Percentiles rank a stretch among this genome's conserved stretches.
Evolutionary conservation across 1,139 yeast species (phyloP).

Genomic region (Candida labiduridarum): DNA sequence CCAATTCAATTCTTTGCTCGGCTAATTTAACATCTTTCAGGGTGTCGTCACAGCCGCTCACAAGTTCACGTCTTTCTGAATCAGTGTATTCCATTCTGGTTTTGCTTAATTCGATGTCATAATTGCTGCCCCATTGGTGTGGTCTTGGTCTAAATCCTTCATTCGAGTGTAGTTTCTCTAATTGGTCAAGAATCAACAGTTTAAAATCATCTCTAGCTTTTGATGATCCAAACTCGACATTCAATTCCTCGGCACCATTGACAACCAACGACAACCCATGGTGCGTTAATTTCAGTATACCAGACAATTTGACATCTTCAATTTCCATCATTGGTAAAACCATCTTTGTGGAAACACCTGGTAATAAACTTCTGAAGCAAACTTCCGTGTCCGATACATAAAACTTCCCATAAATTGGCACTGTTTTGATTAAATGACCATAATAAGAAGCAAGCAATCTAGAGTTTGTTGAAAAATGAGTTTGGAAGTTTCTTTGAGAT

Average conservation of each 20-base stretch:
- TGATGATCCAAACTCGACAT: conserved; percentile 72
- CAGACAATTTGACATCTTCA: conserved; percentile 50
- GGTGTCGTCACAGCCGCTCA: not conserved
- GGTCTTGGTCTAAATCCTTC: conserved; percentile 30
- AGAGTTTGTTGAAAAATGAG: conserved; percentile 66
- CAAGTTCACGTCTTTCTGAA: conserved; percentile 11
- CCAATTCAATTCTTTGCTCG: conserved; percentile 37
- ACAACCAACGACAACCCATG: conserved; percentile 69
- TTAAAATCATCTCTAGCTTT: conserved; percentile 76
- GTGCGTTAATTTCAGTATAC: conserved; percentile 52
- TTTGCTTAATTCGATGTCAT: conserved; percentile 21
- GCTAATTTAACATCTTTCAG: conserved; percentile 19
- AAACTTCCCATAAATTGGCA: conserved; percentile 82
- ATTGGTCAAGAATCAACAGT: conserved; percentile 48
- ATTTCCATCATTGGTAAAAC: conserved; percentile 76
- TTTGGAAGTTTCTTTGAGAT: conserved; percentile 57
- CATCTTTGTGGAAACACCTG: conserved; percentile 81
- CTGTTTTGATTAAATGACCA: conserved; percentile 66
- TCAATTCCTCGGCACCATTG: conserved; percentile 74
- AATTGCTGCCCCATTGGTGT: conserved; percentile 32
- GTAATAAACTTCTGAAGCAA: conserved; percentile 79
- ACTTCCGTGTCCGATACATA: conserved; percentile 67
- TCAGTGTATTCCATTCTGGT: conserved; percentile 18
- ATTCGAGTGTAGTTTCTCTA: conserved; percentile 43
- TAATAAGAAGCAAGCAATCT: conserved; percentile 68